phyloP scores from a whole-genome alignment of 768 basidiomycete species.

The Boletus rufocinnamomeus region DNA sequence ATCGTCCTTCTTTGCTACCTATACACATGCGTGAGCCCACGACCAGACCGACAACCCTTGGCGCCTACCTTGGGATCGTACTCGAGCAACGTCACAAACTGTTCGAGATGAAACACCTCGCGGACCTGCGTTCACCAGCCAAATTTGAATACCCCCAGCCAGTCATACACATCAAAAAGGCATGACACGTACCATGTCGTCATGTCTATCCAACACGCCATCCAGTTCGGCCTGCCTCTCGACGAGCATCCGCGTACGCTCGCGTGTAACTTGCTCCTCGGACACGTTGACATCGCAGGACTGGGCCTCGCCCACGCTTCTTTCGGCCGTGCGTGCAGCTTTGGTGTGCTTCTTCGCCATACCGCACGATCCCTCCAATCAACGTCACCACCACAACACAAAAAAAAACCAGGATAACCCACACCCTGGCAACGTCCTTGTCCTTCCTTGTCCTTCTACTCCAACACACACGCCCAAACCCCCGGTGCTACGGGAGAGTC shows the following conservation, averaged over 20 bases:
- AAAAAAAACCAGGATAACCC: background rate
- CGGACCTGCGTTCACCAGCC: conserved; percentile 54
- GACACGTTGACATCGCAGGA: conserved; percentile 8
- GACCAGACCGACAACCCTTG: background rate
- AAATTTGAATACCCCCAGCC: background rate
- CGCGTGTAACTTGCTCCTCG: conserved; percentile 32
- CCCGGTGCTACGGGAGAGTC: background rate
- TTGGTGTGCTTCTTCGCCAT: conserved; percentile 30
- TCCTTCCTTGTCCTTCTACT: background rate
- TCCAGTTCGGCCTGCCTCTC: conserved; percentile 63
- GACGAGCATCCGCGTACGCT: conserved; percentile 50
- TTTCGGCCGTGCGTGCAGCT: background rate
- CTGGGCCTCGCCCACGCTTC: background rate
- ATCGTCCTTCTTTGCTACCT: conserved; percentile 75
- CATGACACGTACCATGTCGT: conserved; percentile 61
- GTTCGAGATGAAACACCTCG: conserved; percentile 87
- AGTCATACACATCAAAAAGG: background rate
- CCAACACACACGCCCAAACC: background rate
- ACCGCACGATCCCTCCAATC: background rate
- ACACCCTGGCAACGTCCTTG: background rate
- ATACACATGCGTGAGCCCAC: conserved; percentile 1
- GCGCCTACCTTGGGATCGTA: conserved; percentile 71
- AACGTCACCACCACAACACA: conserved; percentile 9
- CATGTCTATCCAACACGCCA: conserved; percentile 63
- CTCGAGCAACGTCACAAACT: conserved; percentile 71